Conservation (phyloP, 2,329 filamentous ascomycete genomes). For the Trichoderma atroviride region DNA sequence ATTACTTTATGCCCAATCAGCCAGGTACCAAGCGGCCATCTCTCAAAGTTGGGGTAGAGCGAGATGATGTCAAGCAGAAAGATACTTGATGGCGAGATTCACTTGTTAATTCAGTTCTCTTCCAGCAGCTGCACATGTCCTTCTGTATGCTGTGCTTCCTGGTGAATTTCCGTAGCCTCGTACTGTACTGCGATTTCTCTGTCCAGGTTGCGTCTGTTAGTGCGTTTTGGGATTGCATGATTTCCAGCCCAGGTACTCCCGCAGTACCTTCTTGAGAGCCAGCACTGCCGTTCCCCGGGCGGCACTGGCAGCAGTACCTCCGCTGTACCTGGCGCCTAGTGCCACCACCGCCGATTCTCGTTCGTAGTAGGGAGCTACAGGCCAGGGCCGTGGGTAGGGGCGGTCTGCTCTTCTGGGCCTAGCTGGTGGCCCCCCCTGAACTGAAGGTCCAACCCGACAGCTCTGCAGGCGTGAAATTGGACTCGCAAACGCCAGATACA, state of each 20-base stretch:
- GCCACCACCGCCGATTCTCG: neutral
- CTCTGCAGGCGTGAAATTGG: slow-evolving; percentile 26
- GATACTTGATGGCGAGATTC: neutral
- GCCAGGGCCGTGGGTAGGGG: slow-evolving; percentile 26
- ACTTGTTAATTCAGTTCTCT: neutral
- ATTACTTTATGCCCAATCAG: neutral
- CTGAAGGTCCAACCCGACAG: slow-evolving; percentile 21
- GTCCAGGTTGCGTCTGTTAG: slow-evolving; percentile 7
- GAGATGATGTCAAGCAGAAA: neutral
- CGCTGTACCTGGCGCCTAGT: neutral
- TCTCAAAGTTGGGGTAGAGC: neutral
- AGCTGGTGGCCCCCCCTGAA: slow-evolving; percentile 25
- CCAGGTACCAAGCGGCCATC: neutral
- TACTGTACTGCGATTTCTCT: neutral
- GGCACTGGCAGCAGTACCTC: neutral
- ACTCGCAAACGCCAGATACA: slow-evolving; percentile 24
- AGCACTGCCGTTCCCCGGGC: neutral
- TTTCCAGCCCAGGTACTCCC: neutral
- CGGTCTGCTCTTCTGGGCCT: slow-evolving; percentile 26
- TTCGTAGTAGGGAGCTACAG: slow-evolving; percentile 25
- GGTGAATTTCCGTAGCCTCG: neutral
- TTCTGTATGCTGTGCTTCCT: neutral
- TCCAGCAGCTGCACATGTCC: neutral
- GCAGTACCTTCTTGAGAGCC: neutral
- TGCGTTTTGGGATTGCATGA: neutral